phyloP scores from a whole-genome alignment of 148 eudicot species.

The Rhododendron ovatum region DNA sequence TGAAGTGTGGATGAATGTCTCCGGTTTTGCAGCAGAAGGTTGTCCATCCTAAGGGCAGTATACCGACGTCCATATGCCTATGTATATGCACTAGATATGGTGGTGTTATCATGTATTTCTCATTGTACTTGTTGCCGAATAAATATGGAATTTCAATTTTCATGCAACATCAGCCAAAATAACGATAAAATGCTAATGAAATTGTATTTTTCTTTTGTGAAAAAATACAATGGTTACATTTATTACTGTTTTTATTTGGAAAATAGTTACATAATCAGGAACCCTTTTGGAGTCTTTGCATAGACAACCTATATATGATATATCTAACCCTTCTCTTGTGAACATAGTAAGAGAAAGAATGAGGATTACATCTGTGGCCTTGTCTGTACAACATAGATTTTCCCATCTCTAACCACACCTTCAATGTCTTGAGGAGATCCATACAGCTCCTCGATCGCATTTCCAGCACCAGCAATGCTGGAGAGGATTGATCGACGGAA shows the following conservation, averaged over 20 bases:
- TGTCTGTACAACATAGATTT: constrained; percentile 90
- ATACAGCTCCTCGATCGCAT: constrained; percentile 79
- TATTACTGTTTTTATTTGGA: neutral
- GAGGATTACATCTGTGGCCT: constrained; percentile 82
- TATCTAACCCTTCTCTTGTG: neutral
- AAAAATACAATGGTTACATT: neutral
- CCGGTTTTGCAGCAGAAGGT: constrained; percentile 9
- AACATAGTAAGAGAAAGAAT: constrained; percentile 14
- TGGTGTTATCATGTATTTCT: neutral
- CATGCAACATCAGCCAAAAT: neutral
- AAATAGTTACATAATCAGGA: neutral
- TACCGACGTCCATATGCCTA: neutral
- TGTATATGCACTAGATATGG: neutral
- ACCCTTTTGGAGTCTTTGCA: neutral
- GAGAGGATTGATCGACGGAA: constrained; percentile 69
- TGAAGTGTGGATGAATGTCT: constrained; percentile 28
- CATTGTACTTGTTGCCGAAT: neutral
- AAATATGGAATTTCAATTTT: neutral
- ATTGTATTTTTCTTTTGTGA: neutral
- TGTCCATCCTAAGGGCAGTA: neutral
- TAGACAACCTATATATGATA: neutral
- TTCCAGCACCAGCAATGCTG: constrained; percentile 75
- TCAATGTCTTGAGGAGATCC: constrained; percentile 98
- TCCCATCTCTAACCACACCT: constrained; percentile 91
- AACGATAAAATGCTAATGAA: neutral